phyloP scores from a whole-genome alignment of 2,329 filamentous ascomycete species.

The Claviceps digitariae region DNA sequence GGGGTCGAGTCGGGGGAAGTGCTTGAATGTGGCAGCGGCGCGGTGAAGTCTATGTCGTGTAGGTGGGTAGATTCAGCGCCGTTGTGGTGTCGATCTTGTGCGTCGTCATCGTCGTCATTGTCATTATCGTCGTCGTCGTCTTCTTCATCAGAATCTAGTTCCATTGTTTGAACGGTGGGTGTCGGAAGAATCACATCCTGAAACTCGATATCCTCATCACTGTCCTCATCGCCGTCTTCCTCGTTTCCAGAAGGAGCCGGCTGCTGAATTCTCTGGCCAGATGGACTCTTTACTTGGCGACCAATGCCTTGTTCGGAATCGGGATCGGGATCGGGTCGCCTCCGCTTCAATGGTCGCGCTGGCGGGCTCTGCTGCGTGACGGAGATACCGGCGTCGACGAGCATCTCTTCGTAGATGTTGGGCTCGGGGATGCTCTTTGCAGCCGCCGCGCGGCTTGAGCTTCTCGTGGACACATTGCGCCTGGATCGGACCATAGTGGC shows the following conservation, averaged over 20 bases:
- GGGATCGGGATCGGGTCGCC: slow-evolving; percentile 14
- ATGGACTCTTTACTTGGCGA: not conserved
- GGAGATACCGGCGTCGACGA: slow-evolving; percentile 32
- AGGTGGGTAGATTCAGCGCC: slow-evolving; percentile 20
- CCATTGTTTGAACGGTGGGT: slow-evolving; percentile 37
- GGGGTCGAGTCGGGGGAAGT: slow-evolving; percentile 14
- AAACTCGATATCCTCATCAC: slow-evolving; percentile 33
- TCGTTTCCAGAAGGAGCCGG: not conserved
- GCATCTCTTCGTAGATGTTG: slow-evolving; percentile 35
- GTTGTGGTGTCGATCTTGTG: slow-evolving; percentile 26
- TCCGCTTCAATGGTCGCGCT: slow-evolving; percentile 28
- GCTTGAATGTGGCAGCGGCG: slow-evolving; percentile 12
- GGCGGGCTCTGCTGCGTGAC: slow-evolving; percentile 12
- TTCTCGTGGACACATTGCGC: slow-evolving; percentile 13
- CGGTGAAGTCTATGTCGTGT: slow-evolving; percentile 34
- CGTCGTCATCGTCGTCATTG: slow-evolving; percentile 26
- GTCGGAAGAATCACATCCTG: slow-evolving; percentile 35
- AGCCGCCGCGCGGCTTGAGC: slow-evolving; percentile 8
- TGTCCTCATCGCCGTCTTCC: slow-evolving; percentile 13
- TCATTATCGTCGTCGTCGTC: slow-evolving; percentile 28
- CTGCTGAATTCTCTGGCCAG: not conserved
- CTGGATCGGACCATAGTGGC: slow-evolving; percentile 20
- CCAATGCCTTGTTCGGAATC: slow-evolving; percentile 2
- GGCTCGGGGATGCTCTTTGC: slow-evolving; percentile 14
- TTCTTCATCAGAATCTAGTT: slow-evolving; percentile 31